A percentile compares a stretch with the other conserved stretches of the same genome.
Conservation (phyloP, 1,284 basidiomycete species). For the Tetrapyrgos nigripes region DNA sequence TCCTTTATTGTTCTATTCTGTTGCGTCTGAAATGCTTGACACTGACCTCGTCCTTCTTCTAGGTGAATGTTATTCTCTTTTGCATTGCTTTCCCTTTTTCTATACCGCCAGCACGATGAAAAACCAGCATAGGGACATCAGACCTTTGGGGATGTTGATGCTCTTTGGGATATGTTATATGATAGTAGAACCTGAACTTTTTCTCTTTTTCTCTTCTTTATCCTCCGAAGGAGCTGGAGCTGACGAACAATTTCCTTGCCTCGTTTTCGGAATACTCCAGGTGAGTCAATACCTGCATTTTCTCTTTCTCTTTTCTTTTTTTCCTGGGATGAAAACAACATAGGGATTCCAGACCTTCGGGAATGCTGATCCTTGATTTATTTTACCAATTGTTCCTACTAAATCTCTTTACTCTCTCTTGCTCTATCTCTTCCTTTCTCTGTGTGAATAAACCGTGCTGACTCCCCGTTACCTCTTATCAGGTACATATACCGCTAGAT, state of each 20-base stretch:
- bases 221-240: slow-evolving; percentile 44
- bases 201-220: slow-evolving; percentile 12
- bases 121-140: slow-evolving; percentile 46
- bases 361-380: neutral
- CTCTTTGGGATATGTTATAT: slow-evolving; percentile 35
- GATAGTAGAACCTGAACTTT: slow-evolving; percentile 51
- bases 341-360: neutral
- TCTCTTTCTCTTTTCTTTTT: slow-evolving; percentile 2
- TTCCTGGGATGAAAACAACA: neutral
- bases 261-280: neutral
- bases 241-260: slow-evolving; percentile 30
- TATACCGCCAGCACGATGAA: slow-evolving; percentile 30
- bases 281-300: neutral
- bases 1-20: slow-evolving; percentile 13
- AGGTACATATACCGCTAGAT: slow-evolving; percentile 89
- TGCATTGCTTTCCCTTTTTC: no score
- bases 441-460: neutral
- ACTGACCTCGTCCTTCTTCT: no score
- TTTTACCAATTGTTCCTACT: neutral
- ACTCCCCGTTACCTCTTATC: neutral
- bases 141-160: slow-evolving; percentile 48
- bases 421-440: slow-evolving; percentile 12
- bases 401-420: neutral
- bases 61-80: no score
- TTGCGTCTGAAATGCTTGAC: no score